These are phyloP conservation scores for Allium cepa DNA, from an alignment of 106 monocot species.

Conservation along the genomic window DNA sequence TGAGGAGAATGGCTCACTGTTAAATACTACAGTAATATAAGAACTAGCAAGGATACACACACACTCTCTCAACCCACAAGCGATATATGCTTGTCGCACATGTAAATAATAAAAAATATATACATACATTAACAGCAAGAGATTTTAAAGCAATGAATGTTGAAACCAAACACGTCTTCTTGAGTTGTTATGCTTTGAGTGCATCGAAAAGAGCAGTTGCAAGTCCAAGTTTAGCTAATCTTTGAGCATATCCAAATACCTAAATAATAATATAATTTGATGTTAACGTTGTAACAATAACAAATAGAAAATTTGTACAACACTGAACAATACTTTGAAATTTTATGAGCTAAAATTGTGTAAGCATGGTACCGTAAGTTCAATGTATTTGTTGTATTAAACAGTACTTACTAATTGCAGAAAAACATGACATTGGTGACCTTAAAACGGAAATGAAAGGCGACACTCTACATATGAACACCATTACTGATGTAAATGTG, in stretches of 20 bases:
- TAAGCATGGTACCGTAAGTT: no score
- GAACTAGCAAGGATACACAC: no score
- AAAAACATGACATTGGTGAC: conserved; percentile 23
- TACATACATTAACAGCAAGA: conserved; percentile 89
- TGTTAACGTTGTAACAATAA: neutral
- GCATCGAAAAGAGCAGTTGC: conserved; percentile 45
- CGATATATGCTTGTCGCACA: neutral
- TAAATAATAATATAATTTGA: conserved; percentile 11
- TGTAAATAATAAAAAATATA: neutral
- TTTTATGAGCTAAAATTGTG: no score
- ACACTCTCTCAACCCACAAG: no score
- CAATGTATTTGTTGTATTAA: no score
- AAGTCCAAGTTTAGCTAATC: conserved; percentile 75
- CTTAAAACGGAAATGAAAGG: conserved; percentile 22
- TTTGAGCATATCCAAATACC: conserved; percentile 87
- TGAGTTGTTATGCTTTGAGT: conserved; percentile 29
- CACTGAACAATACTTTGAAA: no score
- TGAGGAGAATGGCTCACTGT: neutral
- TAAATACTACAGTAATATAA: no score
- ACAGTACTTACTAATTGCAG: neutral
- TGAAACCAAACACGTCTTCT: conserved; percentile 40
- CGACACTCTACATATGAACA: conserved; percentile 22
- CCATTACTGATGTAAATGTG: conserved; percentile 20
- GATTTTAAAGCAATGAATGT: conserved; percentile 76
- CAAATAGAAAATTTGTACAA: neutral